Conservation (phyloP, 306 rosid genomes). For the Herpetospermum pedunculosum region DNA sequence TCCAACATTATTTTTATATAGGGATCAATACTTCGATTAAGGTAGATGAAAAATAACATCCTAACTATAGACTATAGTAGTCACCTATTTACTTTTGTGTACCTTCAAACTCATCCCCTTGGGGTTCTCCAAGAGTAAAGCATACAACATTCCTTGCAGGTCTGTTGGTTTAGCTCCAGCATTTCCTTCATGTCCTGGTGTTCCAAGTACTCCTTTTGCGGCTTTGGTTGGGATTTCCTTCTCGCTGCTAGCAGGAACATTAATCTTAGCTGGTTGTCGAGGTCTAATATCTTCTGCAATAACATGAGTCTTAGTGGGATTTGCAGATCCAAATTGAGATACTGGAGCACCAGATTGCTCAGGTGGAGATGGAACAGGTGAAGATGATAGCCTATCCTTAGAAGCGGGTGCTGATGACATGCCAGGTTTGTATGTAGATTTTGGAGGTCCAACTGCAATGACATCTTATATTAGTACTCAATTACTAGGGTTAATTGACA, state of each 20-base stretch:
- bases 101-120: slow-evolving; percentile 78
- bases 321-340: slow-evolving; percentile 54
- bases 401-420: slow-evolving; percentile 33
- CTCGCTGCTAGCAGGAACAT: slow-evolving; percentile 33
- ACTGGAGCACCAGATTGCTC: slow-evolving; percentile 44
- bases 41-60: neutral
- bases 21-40: neutral
- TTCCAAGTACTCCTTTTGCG: slow-evolving; percentile 29
- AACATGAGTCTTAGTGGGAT: slow-evolving; percentile 31
- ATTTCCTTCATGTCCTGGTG: slow-evolving; percentile 45
- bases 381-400: slow-evolving; percentile 51
- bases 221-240: slow-evolving; percentile 42
- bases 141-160: slow-evolving; percentile 51
- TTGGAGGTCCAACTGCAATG: slow-evolving; percentile 43
- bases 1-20: neutral
- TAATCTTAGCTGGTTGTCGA: slow-evolving; percentile 42
- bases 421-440: slow-evolving; percentile 45
- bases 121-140: slow-evolving; percentile 71
- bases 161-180: slow-evolving; percentile 46
- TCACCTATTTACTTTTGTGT: slow-evolving; percentile 1
- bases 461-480: neutral
- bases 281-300: slow-evolving; percentile 41
- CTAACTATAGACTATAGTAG: neutral
- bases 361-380: slow-evolving; percentile 71
- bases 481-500: neutral